These are phyloP conservation scores for Boeremia lycopersici DNA, from an alignment of 2,329 filamentous ascomycete species.

Conservation along the genomic window DNA sequence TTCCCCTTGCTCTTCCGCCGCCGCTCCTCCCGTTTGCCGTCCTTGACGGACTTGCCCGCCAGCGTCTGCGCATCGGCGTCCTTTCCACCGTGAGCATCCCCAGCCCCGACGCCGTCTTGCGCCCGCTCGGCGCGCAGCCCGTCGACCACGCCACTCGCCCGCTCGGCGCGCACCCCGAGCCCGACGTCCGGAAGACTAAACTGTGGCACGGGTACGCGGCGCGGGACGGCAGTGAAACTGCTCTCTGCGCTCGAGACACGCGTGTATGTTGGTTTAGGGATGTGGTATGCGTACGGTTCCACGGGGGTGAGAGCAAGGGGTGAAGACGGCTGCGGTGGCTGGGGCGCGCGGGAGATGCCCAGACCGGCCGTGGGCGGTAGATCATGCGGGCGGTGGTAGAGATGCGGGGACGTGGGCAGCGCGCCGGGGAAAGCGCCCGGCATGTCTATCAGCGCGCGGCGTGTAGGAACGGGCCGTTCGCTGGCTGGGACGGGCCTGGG, in stretches of 20 bases:
- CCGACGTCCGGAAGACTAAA: slow-evolving; percentile 7
- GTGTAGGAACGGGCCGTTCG: slow-evolving; percentile 1
- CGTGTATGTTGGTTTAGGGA: slow-evolving; percentile 35
- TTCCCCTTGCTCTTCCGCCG: no score
- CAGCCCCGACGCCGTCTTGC: background rate
- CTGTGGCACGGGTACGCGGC: slow-evolving; percentile 43
- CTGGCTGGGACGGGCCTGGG: slow-evolving; percentile 50
- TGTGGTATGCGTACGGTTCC: slow-evolving; percentile 43
- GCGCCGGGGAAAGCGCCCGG: slow-evolving; percentile 50
- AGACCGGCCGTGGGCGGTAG: slow-evolving; percentile 21
- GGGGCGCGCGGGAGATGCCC: slow-evolving; percentile 24
- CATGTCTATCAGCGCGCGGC: slow-evolving; percentile 33
- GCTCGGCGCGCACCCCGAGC: slow-evolving; percentile 11
- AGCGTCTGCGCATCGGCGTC: no score
- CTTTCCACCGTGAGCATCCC: no score
- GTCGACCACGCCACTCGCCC: slow-evolving; percentile 14
- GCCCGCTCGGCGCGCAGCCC: background rate
- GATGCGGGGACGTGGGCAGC: slow-evolving; percentile 36
- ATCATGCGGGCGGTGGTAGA: slow-evolving; percentile 29
- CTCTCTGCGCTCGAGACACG: slow-evolving; percentile 34
- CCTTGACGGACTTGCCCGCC: no score
- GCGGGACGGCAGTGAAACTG: slow-evolving; percentile 39
- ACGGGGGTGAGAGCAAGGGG: slow-evolving; percentile 37
- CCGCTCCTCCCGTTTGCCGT: no score
- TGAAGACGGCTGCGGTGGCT: slow-evolving; percentile 17